phyloP scores from a whole-genome alignment of 345 rosid genomes.

The Heritiera fomes region DNA sequence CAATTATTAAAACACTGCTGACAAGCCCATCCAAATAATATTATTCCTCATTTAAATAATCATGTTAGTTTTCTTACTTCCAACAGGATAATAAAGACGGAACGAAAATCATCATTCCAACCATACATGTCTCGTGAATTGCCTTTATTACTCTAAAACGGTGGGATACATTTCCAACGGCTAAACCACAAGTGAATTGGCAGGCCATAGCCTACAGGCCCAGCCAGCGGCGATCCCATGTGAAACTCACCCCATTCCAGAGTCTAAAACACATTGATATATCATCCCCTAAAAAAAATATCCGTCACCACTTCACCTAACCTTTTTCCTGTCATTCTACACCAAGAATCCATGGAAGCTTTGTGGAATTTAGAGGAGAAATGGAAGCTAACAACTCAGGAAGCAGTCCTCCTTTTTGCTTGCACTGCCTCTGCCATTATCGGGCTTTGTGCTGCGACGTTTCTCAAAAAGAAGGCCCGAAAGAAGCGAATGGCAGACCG shows the following conservation, averaged over 20 bases:
- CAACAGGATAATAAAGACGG: background rate
- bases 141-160: constrained; percentile 23
- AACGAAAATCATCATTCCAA: constrained; percentile 10
- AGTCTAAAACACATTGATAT: constrained; percentile 12
- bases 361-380: constrained; percentile 66
- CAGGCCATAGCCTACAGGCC: background rate
- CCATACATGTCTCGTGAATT: constrained; percentile 30
- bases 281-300: background rate
- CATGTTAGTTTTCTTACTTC: background rate
- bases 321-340: background rate
- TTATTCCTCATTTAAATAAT: background rate
- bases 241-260: constrained; percentile 38
- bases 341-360: constrained; percentile 54
- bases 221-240: constrained; percentile 53
- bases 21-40: too few relatives aligned
- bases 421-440: constrained; percentile 44
- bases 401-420: constrained; percentile 49
- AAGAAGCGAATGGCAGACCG: constrained; percentile 30
- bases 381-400: constrained; percentile 57
- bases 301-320: background rate
- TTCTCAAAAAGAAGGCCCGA: constrained; percentile 40
- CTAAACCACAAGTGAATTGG: background rate
- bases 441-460: constrained; percentile 45
- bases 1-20: too few relatives aligned
- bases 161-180: constrained; percentile 35